Percentiles rank a stretch among this genome's conserved stretches.
phyloP scores from a whole-genome alignment of 495 filamentous ascomycete species.

The Podospora pseudoanserina region DNA sequence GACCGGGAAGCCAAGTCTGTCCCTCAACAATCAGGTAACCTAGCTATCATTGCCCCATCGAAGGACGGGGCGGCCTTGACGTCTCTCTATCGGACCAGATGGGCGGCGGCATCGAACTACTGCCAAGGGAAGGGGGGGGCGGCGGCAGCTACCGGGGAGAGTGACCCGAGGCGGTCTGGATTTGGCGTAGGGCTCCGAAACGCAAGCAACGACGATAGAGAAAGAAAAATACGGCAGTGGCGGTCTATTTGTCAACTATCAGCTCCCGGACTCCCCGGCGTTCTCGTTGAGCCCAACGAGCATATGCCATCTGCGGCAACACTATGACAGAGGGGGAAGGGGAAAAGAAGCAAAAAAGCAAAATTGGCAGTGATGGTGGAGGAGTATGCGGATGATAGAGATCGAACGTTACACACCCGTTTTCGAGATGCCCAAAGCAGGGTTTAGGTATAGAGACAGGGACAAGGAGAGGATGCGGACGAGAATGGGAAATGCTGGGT shows the following conservation, averaged over 20 bases:
- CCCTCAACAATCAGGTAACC: not conserved
- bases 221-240: not conserved
- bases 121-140: not conserved
- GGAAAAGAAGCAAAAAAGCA: conserved; percentile 1
- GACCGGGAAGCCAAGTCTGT: conserved; percentile 1
- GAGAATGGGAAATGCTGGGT: not conserved
- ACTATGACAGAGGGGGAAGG: not conserved
- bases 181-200: not conserved
- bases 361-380: conserved; percentile 9
- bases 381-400: conserved; percentile 7
- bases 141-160: not conserved
- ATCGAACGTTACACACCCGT: conserved; percentile 15
- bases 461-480: conserved; percentile 6
- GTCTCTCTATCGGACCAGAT: not conserved
- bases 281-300: not conserved
- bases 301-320: not conserved
- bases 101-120: conserved; percentile 2
- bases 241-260: conserved; percentile 4
- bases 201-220: not conserved
- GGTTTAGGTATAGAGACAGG: conserved; percentile 5
- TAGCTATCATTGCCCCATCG: conserved; percentile 1
- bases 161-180: conserved; percentile 2
- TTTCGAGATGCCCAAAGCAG: not conserved
- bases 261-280: not conserved
- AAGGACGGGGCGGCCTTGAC: not conserved